A percentile compares a stretch with the other conserved stretches of the same genome.
Evolutionary conservation across 1,139 yeast genomes (phyloP).

Genomic region (Debaryomyces fabryi): DNA sequence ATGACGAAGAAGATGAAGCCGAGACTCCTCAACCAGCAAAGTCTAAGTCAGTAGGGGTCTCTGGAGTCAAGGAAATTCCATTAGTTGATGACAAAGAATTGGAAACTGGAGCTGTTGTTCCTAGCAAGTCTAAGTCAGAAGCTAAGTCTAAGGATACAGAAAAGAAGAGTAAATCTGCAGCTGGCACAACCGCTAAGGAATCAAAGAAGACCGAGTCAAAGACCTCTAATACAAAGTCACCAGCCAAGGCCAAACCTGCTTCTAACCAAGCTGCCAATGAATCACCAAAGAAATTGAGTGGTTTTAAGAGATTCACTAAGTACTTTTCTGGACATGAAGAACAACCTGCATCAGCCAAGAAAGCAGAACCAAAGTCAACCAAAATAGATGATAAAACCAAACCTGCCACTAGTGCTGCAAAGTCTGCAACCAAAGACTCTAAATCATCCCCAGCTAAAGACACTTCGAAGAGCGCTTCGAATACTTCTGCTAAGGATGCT

Average conservation of each 20-base stretch:
- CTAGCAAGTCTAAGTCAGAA: constrained; percentile 5
- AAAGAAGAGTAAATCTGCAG: neutral
- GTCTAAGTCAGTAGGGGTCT: constrained; percentile 20
- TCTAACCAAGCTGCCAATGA: constrained; percentile 5
- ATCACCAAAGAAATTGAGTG: constrained; percentile 12
- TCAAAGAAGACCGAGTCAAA: neutral
- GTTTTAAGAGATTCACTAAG: constrained; percentile 14
- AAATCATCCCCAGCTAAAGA: neutral
- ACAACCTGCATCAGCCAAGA: neutral
- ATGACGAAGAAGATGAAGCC: constrained; percentile 25
- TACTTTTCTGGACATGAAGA: constrained; percentile 11
- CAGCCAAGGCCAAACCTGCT: neutral
- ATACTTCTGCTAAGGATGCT: constrained; percentile 10
- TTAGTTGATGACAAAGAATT: constrained; percentile 13
- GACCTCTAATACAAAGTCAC: constrained; percentile 1
- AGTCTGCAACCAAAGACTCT: constrained; percentile 3
- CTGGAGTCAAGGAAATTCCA: constrained; percentile 21
- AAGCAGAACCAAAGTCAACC: constrained; percentile 9
- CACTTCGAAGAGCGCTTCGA: constrained; percentile 1
- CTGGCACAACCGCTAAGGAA: neutral
- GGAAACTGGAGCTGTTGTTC: constrained; percentile 12
- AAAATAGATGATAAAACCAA: constrained; percentile 11
- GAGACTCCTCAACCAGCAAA: constrained; percentile 13
- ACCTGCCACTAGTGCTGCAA: neutral
- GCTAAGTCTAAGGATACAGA: neutral